These are phyloP conservation scores for Fragosphaeria purpurea DNA, from an alignment of 2,329 filamentous ascomycete species.

Conservation along the genomic window DNA sequence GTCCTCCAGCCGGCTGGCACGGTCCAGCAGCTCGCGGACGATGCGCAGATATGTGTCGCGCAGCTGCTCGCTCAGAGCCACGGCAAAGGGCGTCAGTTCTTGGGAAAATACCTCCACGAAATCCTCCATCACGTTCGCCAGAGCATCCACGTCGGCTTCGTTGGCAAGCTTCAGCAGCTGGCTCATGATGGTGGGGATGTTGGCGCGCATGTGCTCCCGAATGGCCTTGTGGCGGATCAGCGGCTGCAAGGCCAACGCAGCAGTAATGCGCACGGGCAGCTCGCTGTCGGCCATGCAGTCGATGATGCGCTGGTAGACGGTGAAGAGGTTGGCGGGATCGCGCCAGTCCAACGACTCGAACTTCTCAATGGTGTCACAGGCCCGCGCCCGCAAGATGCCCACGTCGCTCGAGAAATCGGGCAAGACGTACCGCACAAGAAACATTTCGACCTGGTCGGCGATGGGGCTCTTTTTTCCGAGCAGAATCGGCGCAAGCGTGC, in stretches of 20 bases:
- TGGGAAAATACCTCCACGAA: constrained; percentile 98
- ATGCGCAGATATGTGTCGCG: constrained; percentile 94
- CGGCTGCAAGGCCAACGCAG: constrained; percentile 85
- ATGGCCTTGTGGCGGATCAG: constrained; percentile 94
- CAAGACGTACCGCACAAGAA: constrained; percentile 96
- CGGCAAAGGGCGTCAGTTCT: constrained; percentile 91
- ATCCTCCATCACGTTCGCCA: constrained; percentile 99
- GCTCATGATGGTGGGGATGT: constrained; percentile 98
- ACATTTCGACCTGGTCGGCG: constrained; percentile 94
- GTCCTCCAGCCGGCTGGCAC: constrained; percentile 67
- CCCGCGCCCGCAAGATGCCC: constrained; percentile 85
- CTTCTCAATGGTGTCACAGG: constrained; percentile 95
- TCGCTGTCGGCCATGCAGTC: constrained; percentile 95
- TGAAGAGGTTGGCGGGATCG: constrained; percentile 87
- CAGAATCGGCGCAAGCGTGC: constrained; percentile 85
- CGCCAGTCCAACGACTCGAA: constrained; percentile 97
- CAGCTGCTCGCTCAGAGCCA: constrained; percentile 89
- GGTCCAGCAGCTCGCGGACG: constrained; percentile 80
- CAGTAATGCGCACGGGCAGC: constrained; percentile 87
- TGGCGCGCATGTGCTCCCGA: constrained; percentile 89
- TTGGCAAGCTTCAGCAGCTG: constrained; percentile 94
- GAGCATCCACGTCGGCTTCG: constrained; percentile 91
- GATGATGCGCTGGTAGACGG: constrained; percentile 93
- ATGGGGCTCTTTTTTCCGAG: constrained; percentile 98
- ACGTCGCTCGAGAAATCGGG: constrained; percentile 90